phyloP scores from a whole-genome alignment of 2,329 filamentous ascomycete genomes.

The Colletotrichum plurivorum region DNA sequence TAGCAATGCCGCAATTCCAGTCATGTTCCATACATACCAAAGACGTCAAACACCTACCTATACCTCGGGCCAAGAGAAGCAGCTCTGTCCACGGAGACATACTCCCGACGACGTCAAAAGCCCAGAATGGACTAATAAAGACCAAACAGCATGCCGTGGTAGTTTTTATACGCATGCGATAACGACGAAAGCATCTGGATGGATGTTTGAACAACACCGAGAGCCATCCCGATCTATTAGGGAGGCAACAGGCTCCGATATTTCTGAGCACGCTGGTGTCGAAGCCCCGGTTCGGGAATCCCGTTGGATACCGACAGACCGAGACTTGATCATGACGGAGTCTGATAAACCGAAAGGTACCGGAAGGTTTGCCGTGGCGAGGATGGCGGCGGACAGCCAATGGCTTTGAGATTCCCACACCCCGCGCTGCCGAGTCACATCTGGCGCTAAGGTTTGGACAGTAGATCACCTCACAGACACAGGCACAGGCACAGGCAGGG shows the following conservation, averaged over 20 bases:
- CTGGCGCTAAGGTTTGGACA: not conserved
- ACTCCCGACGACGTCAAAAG: not conserved
- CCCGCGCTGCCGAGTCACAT: not conserved
- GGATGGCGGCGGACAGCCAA: too few species aligned
- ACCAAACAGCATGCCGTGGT: not conserved
- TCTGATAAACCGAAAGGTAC: too few species aligned
- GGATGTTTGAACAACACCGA: not conserved
- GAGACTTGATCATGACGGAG: too few species aligned
- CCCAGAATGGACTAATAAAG: too few species aligned
- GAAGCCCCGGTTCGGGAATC: slow-evolving; percentile 4
- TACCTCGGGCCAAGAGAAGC: not conserved
- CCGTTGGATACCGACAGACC: too few species aligned
- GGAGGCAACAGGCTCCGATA: not conserved
- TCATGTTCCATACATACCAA: not conserved
- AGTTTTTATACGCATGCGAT: not conserved
- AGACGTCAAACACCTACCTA: not conserved
- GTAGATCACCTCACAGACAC: not conserved
- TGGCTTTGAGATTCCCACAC: not conserved
- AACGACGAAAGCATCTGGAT: slow-evolving; percentile 3
- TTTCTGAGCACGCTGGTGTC: not conserved
- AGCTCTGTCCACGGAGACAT: too few species aligned
- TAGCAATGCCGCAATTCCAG: too few species aligned
- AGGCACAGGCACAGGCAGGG: not conserved
- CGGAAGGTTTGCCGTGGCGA: too few species aligned
- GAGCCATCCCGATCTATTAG: not conserved